Conservation (phyloP, 257 asterid species). For the Gardenia jasminoides region DNA sequence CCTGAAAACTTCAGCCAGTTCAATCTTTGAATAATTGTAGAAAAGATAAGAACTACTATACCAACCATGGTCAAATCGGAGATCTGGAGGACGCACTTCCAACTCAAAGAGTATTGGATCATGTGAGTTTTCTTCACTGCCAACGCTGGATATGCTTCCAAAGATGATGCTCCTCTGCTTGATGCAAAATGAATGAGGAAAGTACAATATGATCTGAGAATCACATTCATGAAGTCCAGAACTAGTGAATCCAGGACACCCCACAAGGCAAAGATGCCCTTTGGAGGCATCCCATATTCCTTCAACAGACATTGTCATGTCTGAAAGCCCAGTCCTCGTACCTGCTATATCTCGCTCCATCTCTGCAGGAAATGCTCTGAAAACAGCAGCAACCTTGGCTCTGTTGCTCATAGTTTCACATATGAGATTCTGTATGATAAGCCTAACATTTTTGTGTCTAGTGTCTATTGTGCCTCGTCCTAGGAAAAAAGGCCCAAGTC, state of each 20-base stretch:
- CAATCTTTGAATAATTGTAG: conserved; percentile 17
- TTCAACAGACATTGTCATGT: conserved; percentile 22
- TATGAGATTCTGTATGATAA: conserved; percentile 13
- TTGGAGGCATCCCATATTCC: conserved; percentile 26
- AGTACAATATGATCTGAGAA: conserved; percentile 16
- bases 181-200: conserved; percentile 18
- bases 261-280: conserved; percentile 25
- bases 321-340: conserved; percentile 15
- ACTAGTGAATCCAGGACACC: conserved; percentile 4
- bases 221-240: conserved; percentile 18
- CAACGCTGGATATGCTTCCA: conserved; percentile 20
- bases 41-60: background rate
- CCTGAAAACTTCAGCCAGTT: conserved; percentile 8
- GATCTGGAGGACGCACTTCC: background rate
- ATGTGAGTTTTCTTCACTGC: background rate
- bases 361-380: conserved; percentile 9
- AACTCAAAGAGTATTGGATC: conserved; percentile 10
- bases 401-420: conserved; percentile 3
- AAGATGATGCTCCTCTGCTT: conserved; percentile 16
- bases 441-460: conserved; percentile 5
- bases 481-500: background rate
- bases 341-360: conserved; percentile 1
- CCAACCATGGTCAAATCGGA: background rate
- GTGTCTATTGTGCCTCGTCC: background rate
- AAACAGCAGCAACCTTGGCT: conserved; percentile 17